Evolutionary conservation across 306 rosid species (phyloP).

Genomic region (Vigna reflexopilosa): DNA sequence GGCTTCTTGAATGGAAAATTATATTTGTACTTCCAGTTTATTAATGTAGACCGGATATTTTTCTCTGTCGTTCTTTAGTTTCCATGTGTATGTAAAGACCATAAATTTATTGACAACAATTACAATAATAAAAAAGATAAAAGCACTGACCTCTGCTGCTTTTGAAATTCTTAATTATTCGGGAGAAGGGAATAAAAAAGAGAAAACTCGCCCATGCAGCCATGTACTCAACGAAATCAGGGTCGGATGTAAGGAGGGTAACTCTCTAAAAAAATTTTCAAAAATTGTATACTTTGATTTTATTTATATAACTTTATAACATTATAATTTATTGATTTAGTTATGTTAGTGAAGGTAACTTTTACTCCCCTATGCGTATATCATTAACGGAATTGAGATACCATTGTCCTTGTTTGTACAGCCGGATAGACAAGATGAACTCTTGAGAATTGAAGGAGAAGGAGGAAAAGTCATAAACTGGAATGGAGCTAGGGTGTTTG

Average conservation of each 20-base stretch:
- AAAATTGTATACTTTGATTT: not conserved
- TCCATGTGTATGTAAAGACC: not conserved
- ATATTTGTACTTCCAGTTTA: not conserved
- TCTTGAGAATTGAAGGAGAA: constrained; percentile 66
- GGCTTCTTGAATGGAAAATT: not conserved
- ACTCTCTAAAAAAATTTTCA: not conserved
- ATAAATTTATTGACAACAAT: not conserved
- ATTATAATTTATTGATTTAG: not conserved
- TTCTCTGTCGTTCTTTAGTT: constrained; percentile 12
- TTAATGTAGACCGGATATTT: not conserved
- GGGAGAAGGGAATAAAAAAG: constrained; percentile 2
- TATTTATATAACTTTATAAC: not conserved
- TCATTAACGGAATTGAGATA: constrained; percentile 40
- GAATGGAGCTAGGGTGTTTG: constrained; percentile 92
- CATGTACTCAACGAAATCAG: not conserved
- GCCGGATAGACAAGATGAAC: constrained; percentile 93
- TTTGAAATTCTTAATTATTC: constrained; percentile 27
- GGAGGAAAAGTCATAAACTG: constrained; percentile 98
- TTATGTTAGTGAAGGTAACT: not conserved
- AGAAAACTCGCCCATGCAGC: not conserved
- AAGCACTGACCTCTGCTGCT: constrained; percentile 22
- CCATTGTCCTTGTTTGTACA: constrained; percentile 59
- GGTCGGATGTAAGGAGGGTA: not conserved
- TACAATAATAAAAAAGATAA: constrained; percentile 11
- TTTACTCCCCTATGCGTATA: constrained; percentile 8